Evolutionary conservation across 2,329 filamentous ascomycete genomes (phyloP), one percentile per base, ranked within the genome.

Genomic region (Pseudocercospora musae): DNA sequence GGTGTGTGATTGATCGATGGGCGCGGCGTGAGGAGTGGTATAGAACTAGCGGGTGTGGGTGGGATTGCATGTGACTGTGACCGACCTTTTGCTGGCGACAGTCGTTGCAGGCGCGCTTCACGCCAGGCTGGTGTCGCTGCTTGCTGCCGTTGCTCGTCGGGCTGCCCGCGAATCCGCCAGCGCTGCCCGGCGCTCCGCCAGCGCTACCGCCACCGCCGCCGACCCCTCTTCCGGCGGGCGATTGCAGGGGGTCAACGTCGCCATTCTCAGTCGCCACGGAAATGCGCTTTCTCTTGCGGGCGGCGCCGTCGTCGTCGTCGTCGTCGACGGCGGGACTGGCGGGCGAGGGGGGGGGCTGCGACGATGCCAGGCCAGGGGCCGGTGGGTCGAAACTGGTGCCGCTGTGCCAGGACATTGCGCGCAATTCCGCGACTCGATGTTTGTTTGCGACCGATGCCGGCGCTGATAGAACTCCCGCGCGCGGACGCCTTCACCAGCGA

Each of bases 61-160:
- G 44, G 44, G 44, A 49, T 25, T 21, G 44, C 20, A 49, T 49
- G 44, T 29, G 57, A 23, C 57, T 29, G 42, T 13, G 57, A 60
- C 72, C 52, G 83, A 91, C 90, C 82, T 94, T 94, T 77, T 94
- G 90, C 78, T 94, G 90, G 65, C 90, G 84, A 74, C 90, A 94
- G 76, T 94, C 90, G 73, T 93, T 93, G 77, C 90, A 94, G 5
- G 90, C 90, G 71, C 91, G 84, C 79, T 94, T 86, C 81, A 86
- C 84, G 62, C 87, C 85, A 1, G 73, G 73, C 64, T 74, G 72
- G 49, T 75, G 73, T 60, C 70, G 59, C 27, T 53, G 63, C 59
- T 70, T 72, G 57, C 54, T 64, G 57, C 67, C 63, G 40, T 66
- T 66, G 13, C 52, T 53, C 29, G 59, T 58, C 6, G 67, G 67